Evolutionary conservation across 2,329 filamentous ascomycete genomes (phyloP).

Genomic region (Salinomyces thailandicus): DNA sequence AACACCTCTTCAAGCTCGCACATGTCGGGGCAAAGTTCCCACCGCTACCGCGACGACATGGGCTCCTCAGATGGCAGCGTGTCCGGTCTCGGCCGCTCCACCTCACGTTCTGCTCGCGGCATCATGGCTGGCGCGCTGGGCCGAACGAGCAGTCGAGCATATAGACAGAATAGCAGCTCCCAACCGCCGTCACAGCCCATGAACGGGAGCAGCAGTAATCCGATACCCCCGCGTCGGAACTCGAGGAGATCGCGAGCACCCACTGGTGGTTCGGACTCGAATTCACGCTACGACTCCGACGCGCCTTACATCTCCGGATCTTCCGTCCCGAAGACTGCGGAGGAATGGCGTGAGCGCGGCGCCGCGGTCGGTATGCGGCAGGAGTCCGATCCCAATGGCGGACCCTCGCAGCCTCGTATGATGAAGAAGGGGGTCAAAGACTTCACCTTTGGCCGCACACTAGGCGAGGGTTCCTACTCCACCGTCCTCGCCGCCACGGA

Average conservation of each 20-base stretch:
- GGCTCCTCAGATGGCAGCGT: constrained; percentile 19
- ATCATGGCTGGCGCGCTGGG: constrained; percentile 51
- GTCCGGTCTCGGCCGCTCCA: constrained; percentile 49
- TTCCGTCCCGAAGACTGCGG: constrained; percentile 53
- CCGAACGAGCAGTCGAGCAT: constrained; percentile 59
- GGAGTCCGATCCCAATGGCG: constrained; percentile 66
- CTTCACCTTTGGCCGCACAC: constrained; percentile 80
- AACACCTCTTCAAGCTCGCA: constrained; percentile 38
- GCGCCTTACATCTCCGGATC: constrained; percentile 25
- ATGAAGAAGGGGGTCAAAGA: constrained; percentile 97
- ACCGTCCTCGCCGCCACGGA: constrained; percentile 90
- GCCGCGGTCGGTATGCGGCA: constrained; percentile 75
- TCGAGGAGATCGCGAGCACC: constrained; percentile 50
- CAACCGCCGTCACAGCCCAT: too few relatives aligned
- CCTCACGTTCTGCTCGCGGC: constrained; percentile 51
- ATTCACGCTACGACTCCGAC: constrained; percentile 15
- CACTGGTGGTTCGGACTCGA: constrained; percentile 14
- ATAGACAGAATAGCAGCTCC: constrained; percentile 42
- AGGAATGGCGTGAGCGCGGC: constrained; percentile 92
- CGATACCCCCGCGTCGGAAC: constrained; percentile 62
- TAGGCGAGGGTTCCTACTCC: constrained; percentile 96
- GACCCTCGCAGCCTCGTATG: constrained; percentile 63
- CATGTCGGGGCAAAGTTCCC: constrained; percentile 29
- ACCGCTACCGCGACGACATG: constrained; percentile 39
- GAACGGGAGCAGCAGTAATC: constrained; percentile 47